Evolutionary conservation across 2,329 filamentous ascomycete species (phyloP), one percentile per base, ranked within the genome.

Genomic region (Huntiella moniliformis): DNA sequence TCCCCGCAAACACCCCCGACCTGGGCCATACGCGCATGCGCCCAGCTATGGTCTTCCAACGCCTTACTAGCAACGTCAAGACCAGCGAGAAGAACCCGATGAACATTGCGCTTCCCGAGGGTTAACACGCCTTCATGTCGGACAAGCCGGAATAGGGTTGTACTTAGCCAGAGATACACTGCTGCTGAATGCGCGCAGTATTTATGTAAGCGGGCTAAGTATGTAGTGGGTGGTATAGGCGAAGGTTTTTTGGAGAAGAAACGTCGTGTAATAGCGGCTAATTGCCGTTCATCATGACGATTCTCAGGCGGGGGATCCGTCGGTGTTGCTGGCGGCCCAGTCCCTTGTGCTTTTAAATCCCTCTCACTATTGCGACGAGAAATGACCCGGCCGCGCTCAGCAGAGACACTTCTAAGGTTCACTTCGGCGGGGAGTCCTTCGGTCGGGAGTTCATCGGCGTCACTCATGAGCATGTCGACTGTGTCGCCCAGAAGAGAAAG

Each of bases 171-270:
- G 18, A 98, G 76, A 62, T 94, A 95, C 7, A 96, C 88, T 17
- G 80, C 88, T 0, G 87, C 86, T 51, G 83, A 92, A 74, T 94
- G 86, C 3, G 91, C 87, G 56, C 88, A 96, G 64, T 82, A 95
- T 48, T 76, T 76, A 62, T 96, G 87, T 49, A 96, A 74, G 12
- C 88, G 82, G 55, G 78, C 68, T 17, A 96, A 72, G 57, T 96
- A 98, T 52, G 91, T 81, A 56, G 80, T 74, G 40, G 95, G 70
- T 33, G 77, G 71, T 53, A 96, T 88, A 8, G 82, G 79, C 15
- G 91, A 88, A 12, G 85, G 77, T 43, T 77, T 74, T 59, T 91
- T 94, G 52, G 82, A 88, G 65, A 91, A 92, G 63, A 98, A 98
- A 56, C 91, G 91, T 53, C 86, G 77, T 13, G 84, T 85, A 52